A percentile compares a stretch with the other conserved stretches of the same genome.
phyloP scores from a whole-genome alignment of 2,329 filamentous ascomycete genomes.

The Penicillium sp. region DNA sequence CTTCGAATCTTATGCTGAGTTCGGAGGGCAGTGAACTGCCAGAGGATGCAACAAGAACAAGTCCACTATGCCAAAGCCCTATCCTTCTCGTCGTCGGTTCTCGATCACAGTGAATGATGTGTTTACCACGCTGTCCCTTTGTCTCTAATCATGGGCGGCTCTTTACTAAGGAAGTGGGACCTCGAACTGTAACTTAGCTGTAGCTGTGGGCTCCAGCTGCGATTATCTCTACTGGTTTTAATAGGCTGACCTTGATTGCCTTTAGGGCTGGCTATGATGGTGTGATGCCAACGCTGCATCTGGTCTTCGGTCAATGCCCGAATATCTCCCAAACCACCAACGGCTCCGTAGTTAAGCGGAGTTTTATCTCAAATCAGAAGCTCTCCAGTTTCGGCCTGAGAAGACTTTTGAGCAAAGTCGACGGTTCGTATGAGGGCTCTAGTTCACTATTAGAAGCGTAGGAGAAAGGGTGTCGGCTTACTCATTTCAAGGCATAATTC shows the following conservation, averaged over 20 bases:
- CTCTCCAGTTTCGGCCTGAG: constrained; percentile 16
- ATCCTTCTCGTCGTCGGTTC: too few relatives aligned
- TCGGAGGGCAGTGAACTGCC: not conserved
- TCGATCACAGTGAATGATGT: not conserved
- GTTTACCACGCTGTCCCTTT: not conserved
- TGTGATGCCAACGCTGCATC: not conserved
- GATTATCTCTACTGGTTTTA: too few relatives aligned
- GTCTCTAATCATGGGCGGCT: not conserved
- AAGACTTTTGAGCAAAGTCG: constrained; percentile 11
- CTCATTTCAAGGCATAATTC: not conserved
- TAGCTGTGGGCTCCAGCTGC: too few relatives aligned
- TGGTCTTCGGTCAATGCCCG: constrained; percentile 15
- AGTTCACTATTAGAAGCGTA: too few relatives aligned
- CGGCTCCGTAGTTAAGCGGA: not conserved
- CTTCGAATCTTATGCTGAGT: constrained; percentile 7
- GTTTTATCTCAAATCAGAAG: constrained; percentile 11
- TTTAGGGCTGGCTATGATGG: not conserved
- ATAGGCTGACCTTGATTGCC: too few relatives aligned
- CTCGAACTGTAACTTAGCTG: not conserved
- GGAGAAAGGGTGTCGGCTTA: not conserved
- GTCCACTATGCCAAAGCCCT: not conserved
- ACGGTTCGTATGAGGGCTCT: not conserved
- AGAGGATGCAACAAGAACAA: not conserved
- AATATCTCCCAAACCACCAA: constrained; percentile 9
- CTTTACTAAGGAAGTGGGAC: not conserved